These are phyloP conservation scores for Suillus luteus DNA, from an alignment of 768 basidiomycete species.

Conservation along the genomic window DNA sequence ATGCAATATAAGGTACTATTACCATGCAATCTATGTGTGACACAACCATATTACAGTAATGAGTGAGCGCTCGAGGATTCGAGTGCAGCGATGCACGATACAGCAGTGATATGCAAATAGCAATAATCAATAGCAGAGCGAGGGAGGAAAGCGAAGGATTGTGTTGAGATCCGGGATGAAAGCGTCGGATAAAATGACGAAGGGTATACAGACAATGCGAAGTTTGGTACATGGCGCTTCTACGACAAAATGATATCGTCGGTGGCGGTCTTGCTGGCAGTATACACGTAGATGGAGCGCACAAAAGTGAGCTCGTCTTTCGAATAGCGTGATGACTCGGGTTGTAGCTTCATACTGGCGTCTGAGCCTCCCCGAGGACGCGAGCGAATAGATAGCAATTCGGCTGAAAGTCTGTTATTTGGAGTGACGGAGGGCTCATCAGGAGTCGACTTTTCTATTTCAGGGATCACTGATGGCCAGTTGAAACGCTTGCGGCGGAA, in stretches of 20 bases:
- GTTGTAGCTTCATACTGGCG: slow-evolving; percentile 20
- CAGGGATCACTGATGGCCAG: slow-evolving; percentile 57
- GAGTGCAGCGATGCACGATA: slow-evolving; percentile 10
- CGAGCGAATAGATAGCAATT: slow-evolving; percentile 12
- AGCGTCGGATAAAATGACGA: not conserved
- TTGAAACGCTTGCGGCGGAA: slow-evolving; percentile 70
- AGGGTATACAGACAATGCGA: slow-evolving; percentile 5
- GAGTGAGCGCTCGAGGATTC: not conserved
- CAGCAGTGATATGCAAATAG: slow-evolving; percentile 11
- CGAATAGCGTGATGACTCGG: slow-evolving; percentile 29
- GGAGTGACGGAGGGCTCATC: not conserved
- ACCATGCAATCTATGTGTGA: not conserved
- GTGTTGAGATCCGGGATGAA: slow-evolving; percentile 1
- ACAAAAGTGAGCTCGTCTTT: slow-evolving; percentile 48
- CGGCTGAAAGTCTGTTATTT: slow-evolving; percentile 21
- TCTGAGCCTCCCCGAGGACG: slow-evolving; percentile 14
- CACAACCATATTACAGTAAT: not conserved
- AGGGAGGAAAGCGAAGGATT: slow-evolving; percentile 16
- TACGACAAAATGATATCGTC: slow-evolving; percentile 25
- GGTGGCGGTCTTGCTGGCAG: slow-evolving; percentile 46
- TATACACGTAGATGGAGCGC: slow-evolving; percentile 53
- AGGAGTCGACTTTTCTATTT: slow-evolving; percentile 12
- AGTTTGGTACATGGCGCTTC: not conserved
- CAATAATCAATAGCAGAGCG: slow-evolving; percentile 9
- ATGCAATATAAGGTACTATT: not conserved